phyloP scores from a whole-genome alignment of 208 protist genomes.

The Phytomonas serpens region DNA sequence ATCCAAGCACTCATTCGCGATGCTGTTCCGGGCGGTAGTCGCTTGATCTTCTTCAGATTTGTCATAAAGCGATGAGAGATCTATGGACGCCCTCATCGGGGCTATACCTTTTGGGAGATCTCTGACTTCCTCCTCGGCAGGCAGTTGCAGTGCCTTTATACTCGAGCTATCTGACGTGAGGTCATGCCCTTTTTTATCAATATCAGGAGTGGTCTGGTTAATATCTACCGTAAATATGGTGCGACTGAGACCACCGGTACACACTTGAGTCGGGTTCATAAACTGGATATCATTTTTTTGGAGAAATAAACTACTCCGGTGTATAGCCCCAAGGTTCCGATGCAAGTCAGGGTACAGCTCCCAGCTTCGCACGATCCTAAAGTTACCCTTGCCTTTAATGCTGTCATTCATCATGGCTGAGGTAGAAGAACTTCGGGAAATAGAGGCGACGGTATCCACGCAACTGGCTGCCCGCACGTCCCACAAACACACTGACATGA shows the following conservation, averaged over 20 bases:
- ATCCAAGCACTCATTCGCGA: slow-evolving; percentile 14
- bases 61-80: background rate
- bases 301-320: slow-evolving; percentile 56
- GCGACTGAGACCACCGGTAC: slow-evolving; percentile 69
- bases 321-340: slow-evolving; percentile 48
- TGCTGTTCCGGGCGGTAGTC: slow-evolving; percentile 11
- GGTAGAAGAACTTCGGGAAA: slow-evolving; percentile 8
- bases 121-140: slow-evolving; percentile 23
- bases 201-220: slow-evolving; percentile 13
- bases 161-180: background rate
- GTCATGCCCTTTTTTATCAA: background rate
- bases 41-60: background rate
- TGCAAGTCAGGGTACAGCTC: slow-evolving; percentile 65
- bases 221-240: slow-evolving; percentile 67
- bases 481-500: slow-evolving; percentile 75
- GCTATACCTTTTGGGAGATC: slow-evolving; percentile 24
- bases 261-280: slow-evolving; percentile 39
- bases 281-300: slow-evolving; percentile 73
- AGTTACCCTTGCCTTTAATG: background rate
- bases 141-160: slow-evolving; percentile 31
- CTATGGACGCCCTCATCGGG: background rate
- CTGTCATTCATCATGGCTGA: slow-evolving; percentile 1
- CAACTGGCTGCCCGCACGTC: slow-evolving; percentile 54
- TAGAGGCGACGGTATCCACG: slow-evolving; percentile 17
- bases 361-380: slow-evolving; percentile 48